Conservation (phyloP, 176 grass and related monocot genomes). For the Paspalum vaginatum region DNA sequence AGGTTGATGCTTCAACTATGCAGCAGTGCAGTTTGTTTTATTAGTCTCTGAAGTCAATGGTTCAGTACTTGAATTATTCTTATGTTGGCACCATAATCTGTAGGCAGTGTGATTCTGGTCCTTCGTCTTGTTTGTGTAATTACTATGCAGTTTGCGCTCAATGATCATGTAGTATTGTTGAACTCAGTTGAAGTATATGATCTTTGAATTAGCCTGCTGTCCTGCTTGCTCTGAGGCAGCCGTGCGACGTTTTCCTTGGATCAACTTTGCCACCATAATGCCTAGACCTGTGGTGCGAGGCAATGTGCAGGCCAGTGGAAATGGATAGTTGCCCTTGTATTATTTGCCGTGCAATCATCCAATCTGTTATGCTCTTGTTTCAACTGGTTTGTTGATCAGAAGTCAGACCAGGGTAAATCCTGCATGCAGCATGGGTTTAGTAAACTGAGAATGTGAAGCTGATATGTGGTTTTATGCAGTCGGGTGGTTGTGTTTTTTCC, state of each 20-base stretch:
- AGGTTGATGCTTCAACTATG: conserved; percentile 32
- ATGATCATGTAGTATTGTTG: conserved; percentile 11
- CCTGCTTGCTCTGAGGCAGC: background rate
- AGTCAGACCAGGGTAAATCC: background rate
- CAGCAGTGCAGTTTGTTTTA: conserved; percentile 36
- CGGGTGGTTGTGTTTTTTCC: background rate
- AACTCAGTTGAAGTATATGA: conserved; percentile 21
- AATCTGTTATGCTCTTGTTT: conserved; percentile 4
- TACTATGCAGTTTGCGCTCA: conserved; percentile 13
- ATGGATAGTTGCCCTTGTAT: background rate
- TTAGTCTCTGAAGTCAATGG: conserved; percentile 14
- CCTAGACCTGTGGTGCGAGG: background rate
- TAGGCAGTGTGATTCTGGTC: conserved; percentile 36
- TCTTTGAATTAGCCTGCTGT: conserved; percentile 3
- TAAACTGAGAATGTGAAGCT: background rate
- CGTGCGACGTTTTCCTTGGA: background rate
- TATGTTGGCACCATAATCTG: conserved; percentile 34
- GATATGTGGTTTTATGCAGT: background rate
- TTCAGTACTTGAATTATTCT: conserved; percentile 32
- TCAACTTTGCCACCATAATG: background rate
- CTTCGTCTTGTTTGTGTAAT: conserved; percentile 28
- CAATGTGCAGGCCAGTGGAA: background rate
- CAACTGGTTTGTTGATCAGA: background rate
- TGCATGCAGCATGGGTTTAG: background rate
- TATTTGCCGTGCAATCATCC: background rate